Evolutionary conservation across 2,329 filamentous ascomycete genomes (phyloP).

Genomic region (Neophaeococcomyces aloes): DNA sequence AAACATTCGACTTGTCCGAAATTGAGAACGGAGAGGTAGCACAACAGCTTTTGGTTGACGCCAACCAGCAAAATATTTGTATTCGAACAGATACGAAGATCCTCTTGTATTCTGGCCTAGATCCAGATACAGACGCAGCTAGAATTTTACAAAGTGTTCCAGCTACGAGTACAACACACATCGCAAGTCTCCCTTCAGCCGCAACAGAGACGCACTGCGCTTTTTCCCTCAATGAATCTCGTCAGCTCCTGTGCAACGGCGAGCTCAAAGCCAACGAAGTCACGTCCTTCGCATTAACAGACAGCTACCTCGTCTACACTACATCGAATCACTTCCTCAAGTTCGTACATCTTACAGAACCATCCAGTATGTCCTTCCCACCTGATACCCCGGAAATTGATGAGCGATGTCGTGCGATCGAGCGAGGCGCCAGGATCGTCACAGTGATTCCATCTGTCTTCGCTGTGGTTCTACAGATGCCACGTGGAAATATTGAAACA

Average conservation of each 20-base stretch:
- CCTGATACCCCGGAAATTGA: constrained; percentile 82
- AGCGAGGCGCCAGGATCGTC: constrained; percentile 76
- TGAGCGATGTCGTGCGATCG: constrained; percentile 82
- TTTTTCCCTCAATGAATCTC: neutral
- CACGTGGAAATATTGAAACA: constrained; percentile 87
- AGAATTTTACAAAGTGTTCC: neutral
- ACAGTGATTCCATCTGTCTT: constrained; percentile 83
- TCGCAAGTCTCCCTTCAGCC: neutral
- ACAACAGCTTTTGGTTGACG: constrained; percentile 14
- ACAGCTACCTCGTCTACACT: constrained; percentile 77
- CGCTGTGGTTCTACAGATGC: constrained; percentile 84
- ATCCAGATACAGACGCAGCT: too few relatives aligned
- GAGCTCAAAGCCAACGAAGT: constrained; percentile 70
- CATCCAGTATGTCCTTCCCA: constrained; percentile 50
- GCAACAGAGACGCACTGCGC: neutral
- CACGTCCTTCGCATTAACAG: constrained; percentile 77
- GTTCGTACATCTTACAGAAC: constrained; percentile 65
- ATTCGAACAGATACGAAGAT: neutral
- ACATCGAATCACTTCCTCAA: constrained; percentile 89
- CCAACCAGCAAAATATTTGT: constrained; percentile 10
- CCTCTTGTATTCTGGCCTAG: too few relatives aligned
- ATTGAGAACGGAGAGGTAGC: too few relatives aligned
- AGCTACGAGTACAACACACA: neutral
- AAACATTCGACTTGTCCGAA: too few relatives aligned
- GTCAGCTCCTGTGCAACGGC: constrained; percentile 40